Evolutionary conservation across 2,329 filamentous ascomycete species (phyloP).

Genomic region (Aspergillus ibericus): DNA sequence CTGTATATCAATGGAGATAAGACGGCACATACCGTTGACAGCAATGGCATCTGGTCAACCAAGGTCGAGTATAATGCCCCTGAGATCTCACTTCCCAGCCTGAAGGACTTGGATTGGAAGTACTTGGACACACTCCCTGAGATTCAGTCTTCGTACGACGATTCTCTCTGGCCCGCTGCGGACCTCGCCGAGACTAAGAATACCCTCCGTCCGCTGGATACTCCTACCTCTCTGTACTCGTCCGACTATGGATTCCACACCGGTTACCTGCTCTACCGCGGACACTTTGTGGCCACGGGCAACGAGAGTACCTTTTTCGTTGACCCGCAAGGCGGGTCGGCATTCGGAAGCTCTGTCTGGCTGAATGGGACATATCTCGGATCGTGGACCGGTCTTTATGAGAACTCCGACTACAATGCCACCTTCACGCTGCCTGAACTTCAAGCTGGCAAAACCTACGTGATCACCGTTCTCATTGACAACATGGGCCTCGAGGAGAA

Average conservation of each 20-base stretch:
- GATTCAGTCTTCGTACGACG: slow-evolving; percentile 63
- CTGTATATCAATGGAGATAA: slow-evolving; percentile 63
- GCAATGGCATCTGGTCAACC: slow-evolving; percentile 52
- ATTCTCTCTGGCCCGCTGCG: slow-evolving; percentile 65
- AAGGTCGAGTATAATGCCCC: slow-evolving; percentile 54
- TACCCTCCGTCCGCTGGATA: slow-evolving; percentile 56
- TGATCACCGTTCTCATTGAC: slow-evolving; percentile 70
- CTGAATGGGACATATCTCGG: slow-evolving; percentile 64
- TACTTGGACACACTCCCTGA: slow-evolving; percentile 72
- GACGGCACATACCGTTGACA: slow-evolving; percentile 41
- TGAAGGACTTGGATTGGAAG: slow-evolving; percentile 65
- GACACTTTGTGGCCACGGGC: slow-evolving; percentile 65
- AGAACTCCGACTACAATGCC: slow-evolving; percentile 51
- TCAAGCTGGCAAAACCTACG: slow-evolving; percentile 52
- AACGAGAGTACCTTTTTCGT: slow-evolving; percentile 59
- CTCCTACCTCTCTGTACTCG: slow-evolving; percentile 66
- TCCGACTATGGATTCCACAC: slow-evolving; percentile 74
- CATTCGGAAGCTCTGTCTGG: slow-evolving; percentile 68
- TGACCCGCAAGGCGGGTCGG: slow-evolving; percentile 65
- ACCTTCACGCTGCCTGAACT: slow-evolving; percentile 60
- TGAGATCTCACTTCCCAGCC: slow-evolving; percentile 55
- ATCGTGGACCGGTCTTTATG: slow-evolving; percentile 61
- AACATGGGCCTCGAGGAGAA: slow-evolving; percentile 71
- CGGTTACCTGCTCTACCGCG: slow-evolving; percentile 68
- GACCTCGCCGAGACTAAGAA: slow-evolving; percentile 62